Base-by-base conservation (phyloP, 148 eudicot genomes). In the Fagopyrum homotropicum region DNA sequence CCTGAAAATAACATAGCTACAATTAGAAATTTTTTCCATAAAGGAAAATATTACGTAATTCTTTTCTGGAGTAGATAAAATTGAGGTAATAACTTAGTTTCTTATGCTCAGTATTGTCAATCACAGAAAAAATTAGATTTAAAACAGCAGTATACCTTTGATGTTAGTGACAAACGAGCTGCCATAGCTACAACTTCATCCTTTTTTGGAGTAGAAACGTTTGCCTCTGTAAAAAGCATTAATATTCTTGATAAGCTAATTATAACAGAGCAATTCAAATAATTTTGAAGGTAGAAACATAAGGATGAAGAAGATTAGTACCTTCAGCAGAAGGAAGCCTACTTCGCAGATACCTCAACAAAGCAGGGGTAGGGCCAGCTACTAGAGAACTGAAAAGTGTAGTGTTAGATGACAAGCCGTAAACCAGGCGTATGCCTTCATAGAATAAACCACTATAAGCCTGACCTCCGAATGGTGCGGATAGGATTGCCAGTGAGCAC, bases 251-350 rank as follows among this genome's bases (percentile, higher is more conserved):
- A 22, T 22, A 60, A 60, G 35, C 66, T 19, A 5, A 35, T 19
- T 2, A 60, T 60, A 26, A 9, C 40, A 60, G 29, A 17, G 69
- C 29, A 63, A 63, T 11, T 63, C 4, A 16, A 45, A 70, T 15
- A 44, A 6, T 69, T 69, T n/a, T 60, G 45, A 45, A 45, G 52
- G 45, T 59, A 30, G 22, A 63, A 30, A 11, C 46, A 56, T 76
- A 71, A 59, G 43, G 55, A 59, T 17, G 4, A 40, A 52, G 47
- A 49, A 61, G 46, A 40, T 45, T 29, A 51, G 55, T 85, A 95
- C 99, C 99, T 89, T 90, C 93, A 75, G 92, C 89, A 45, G 84
- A 75, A 55, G 96, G 99, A 54, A 92, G 99, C 84, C 96, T 90
- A 88, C 97, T 85, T 72, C 90, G 88, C 71, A 95, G 94, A 83